Evolutionary conservation across 208 protist genomes (phyloP), one percentile per base, ranked within the genome.

Genomic region (Acanthamoeba triangularis): DNA sequence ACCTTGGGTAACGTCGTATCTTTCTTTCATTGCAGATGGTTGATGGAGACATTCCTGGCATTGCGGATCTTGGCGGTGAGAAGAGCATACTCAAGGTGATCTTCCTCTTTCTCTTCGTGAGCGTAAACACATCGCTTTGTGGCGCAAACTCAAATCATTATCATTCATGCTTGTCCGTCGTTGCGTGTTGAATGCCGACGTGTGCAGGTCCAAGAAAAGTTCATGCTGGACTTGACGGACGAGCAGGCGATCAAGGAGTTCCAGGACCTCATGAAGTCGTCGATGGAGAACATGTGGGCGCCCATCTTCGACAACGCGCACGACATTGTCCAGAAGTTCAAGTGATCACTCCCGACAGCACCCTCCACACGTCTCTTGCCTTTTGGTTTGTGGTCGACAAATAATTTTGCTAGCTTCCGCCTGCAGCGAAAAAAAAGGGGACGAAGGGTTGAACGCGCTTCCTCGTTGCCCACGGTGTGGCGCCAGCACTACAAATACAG

Each of bases 151-250:
- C n/a, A n/a, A n/a, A n/a, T n/a, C n/a, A n/a, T n/a, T n/a, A n/a
- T n/a, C n/a, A n/a, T n/a, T n/a, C 44, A 49, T 13, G 44, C 20
- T 93, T 47, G 28, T 7, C 11, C 87, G 7, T 80, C 13, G 33
- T 76, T 14, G 33, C 37, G 11, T 82, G 63, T 13, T 92, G 13
- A 7, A 69, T 72, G 10, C 23, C 28, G 11, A 63, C 76, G 98
- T 33, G 61, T 98, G 49, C 98, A 99, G 92, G 98, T 99, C 49
- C 99, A 99, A 95, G 98, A 99, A 65, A 99, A 99, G 96, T 97
- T 99, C 74, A 98, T 98, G 65, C 95, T 99, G 25, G 98, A 99
- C 65, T 94, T 99, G 25, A 99, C 96, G 28, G 99, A 99, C 96
- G 97, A 98, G 47, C 97, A 99, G 95, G 99, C 98, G 25, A 98